Evolutionary conservation across 176 grass and related monocot genomes (phyloP).

Genomic region (Cocos nucifera): DNA sequence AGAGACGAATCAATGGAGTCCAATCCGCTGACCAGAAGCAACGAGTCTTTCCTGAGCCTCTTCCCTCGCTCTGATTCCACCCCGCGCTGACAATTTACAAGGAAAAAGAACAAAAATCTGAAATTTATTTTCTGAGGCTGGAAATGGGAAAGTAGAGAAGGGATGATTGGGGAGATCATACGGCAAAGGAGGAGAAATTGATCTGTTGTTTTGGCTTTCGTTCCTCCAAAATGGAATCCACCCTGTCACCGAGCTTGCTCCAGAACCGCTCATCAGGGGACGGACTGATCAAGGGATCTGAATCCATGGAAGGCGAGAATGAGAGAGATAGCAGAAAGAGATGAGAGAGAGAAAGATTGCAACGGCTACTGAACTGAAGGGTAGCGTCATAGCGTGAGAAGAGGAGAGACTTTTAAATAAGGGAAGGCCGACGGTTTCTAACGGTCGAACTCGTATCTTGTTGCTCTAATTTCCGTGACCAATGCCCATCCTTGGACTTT

Average conservation of each 20-base stretch:
- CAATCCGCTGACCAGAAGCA: constrained; percentile 71
- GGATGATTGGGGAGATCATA: neutral
- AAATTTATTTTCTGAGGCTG: neutral
- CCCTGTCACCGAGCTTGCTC: constrained; percentile 56
- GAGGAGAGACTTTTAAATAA: too few species aligned
- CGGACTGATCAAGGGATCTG: constrained; percentile 37
- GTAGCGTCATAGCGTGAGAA: too few species aligned
- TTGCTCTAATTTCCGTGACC: too few species aligned
- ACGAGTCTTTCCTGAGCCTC: constrained; percentile 66
- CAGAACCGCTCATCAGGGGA: constrained; percentile 68
- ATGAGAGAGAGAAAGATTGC: neutral
- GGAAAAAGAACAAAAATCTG: neutral
- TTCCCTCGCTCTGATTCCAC: constrained; percentile 50
- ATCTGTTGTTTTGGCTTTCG: constrained; percentile 13
- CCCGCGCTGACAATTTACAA: constrained; percentile 21
- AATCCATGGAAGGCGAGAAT: constrained; percentile 30
- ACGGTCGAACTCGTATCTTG: too few species aligned
- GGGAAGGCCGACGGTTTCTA: too few species aligned
- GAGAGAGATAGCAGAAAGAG: too few species aligned
- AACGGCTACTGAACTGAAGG: too few species aligned
- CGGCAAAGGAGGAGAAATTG: neutral
- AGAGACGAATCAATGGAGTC: constrained; percentile 76
- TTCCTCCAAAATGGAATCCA: constrained; percentile 61
- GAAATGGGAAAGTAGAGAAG: neutral
- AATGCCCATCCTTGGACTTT: too few species aligned